Evolutionary conservation across 1,284 basidiomycete species (phyloP).

Genomic region (Trichosporon asahii): DNA sequence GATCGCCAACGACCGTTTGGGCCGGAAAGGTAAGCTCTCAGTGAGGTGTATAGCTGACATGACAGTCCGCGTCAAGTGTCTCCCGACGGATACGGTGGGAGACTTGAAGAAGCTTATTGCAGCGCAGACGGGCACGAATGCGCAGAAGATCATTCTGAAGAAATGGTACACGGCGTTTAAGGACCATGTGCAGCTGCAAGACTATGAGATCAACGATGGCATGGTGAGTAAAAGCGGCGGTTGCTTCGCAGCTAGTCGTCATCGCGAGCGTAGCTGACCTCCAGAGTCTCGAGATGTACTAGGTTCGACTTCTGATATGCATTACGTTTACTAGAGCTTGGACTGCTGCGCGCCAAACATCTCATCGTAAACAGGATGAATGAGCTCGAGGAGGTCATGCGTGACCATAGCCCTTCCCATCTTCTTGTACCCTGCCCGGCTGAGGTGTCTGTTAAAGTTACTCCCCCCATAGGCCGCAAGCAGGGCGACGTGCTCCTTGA

Average conservation of each 20-base stretch:
- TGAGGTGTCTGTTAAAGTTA: conserved; percentile 79
- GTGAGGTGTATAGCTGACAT: conserved; percentile 1
- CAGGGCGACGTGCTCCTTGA: conserved; percentile 64
- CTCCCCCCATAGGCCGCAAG: conserved; percentile 85
- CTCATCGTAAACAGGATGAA: conserved; percentile 69
- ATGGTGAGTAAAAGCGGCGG: conserved; percentile 56
- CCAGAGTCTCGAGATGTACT: conserved; percentile 84
- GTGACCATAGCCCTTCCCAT: conserved; percentile 82
- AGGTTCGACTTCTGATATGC: conserved; percentile 17
- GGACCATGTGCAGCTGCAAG: conserved; percentile 86
- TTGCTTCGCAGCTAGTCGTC: neutral
- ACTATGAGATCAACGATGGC: conserved; percentile 93
- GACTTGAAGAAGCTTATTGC: conserved; percentile 96
- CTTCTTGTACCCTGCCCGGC: conserved; percentile 68
- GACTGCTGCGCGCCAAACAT: conserved; percentile 58
- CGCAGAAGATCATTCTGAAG: conserved; percentile 85
- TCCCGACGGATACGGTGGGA: conserved; percentile 91
- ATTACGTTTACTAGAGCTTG: conserved; percentile 22
- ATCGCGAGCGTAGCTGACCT: no score
- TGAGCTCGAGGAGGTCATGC: conserved; percentile 77
- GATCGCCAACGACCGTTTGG: conserved; percentile 94
- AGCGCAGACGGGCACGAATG: conserved; percentile 88
- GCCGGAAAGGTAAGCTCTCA: conserved; percentile 72
- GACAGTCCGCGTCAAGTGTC: conserved; percentile 87
- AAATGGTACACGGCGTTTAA: conserved; percentile 97